Evolutionary conservation across 1,284 basidiomycete genomes (phyloP).

Genomic region (Lignosus rhinocerotis): DNA sequence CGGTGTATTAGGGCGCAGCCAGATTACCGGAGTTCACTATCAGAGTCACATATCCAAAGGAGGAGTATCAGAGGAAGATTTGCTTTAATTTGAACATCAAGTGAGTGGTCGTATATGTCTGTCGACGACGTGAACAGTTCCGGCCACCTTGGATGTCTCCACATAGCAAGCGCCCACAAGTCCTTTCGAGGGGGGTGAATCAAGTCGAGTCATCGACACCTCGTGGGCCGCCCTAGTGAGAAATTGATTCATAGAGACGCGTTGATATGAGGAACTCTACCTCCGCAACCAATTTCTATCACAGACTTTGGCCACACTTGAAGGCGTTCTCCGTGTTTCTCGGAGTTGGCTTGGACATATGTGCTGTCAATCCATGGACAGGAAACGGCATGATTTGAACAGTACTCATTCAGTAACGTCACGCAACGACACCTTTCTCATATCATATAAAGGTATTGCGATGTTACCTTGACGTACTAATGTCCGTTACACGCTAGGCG

Average conservation of each 20-base stretch:
- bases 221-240: neutral
- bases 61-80: constrained; percentile 52
- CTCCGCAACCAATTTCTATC: too few species aligned
- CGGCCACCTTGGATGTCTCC: neutral
- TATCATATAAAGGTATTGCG: too few species aligned
- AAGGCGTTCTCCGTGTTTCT: neutral
- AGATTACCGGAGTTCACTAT: constrained; percentile 75
- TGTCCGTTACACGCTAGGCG: too few species aligned
- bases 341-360: too few species aligned
- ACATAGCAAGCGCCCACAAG: constrained; percentile 3
- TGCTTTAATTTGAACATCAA: constrained; percentile 67
- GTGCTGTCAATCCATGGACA: too few species aligned
- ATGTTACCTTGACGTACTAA: too few species aligned
- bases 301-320: too few species aligned
- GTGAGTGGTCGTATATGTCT: constrained; percentile 40
- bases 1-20: constrained; percentile 57
- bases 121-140: neutral
- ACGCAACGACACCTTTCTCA: too few species aligned
- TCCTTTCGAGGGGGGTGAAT: neutral
- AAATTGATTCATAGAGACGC: neutral
- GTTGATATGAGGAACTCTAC: too few species aligned
- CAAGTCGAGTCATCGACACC: neutral
- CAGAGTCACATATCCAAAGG: constrained; percentile 62
- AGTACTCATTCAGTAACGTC: too few species aligned
- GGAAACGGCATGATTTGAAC: too few species aligned